These are phyloP conservation scores for Trypanosoma mega DNA, from an alignment of 208 protist species.

Conservation along the genomic window DNA sequence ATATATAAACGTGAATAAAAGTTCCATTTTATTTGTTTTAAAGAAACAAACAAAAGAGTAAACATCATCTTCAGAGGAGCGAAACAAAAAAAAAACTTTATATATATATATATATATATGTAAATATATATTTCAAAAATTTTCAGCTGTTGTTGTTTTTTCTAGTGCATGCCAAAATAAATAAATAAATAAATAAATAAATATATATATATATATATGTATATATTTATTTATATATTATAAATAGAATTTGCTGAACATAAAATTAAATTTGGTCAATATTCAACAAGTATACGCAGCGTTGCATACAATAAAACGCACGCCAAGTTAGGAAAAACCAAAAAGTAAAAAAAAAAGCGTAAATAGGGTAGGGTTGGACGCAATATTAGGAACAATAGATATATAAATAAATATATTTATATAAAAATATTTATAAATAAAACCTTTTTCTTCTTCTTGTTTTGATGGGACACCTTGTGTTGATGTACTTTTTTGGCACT, in stretches of 20 bases:
- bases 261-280: slow-evolving; percentile 2
- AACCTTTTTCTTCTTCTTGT: too few relatives aligned
- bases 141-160: too few relatives aligned
- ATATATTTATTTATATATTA: slow-evolving; percentile 1
- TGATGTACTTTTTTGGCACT: too few relatives aligned
- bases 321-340: not conserved
- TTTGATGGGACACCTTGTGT: too few relatives aligned
- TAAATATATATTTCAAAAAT: not conserved
- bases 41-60: slow-evolving; percentile 22
- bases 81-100: slow-evolving; percentile 1
- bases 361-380: too few relatives aligned
- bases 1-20: slow-evolving; percentile 3
- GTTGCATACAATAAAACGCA: too few relatives aligned
- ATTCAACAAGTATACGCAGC: too few relatives aligned
- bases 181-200: not conserved
- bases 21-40: slow-evolving; percentile 9
- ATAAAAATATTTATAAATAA: too few relatives aligned
- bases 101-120: slow-evolving; percentile 10
- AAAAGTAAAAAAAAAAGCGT: slow-evolving; percentile 2
- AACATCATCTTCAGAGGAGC: not conserved
- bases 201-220: slow-evolving; percentile 7
- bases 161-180: too few relatives aligned
- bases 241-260: not conserved
- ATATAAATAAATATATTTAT: too few relatives aligned
- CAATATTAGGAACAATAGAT: too few relatives aligned